These are phyloP conservation scores for Hymenoscyphus salicellus DNA, from an alignment of 2,329 filamentous ascomycete genomes.

Conservation along the genomic window DNA sequence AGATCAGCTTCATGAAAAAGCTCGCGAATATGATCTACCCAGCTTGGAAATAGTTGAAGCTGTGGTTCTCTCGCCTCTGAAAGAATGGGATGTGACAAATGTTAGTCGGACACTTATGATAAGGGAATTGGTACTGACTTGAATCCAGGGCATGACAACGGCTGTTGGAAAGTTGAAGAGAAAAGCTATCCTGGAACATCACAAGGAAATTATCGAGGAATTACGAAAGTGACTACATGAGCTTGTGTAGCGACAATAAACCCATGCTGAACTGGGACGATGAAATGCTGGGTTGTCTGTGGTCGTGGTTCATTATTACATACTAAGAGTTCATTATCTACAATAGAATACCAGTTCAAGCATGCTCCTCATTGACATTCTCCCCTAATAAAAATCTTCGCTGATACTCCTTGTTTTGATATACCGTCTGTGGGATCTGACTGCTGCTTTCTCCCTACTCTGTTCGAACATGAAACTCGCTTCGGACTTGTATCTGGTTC, in stretches of 20 bases:
- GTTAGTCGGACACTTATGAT: conserved; percentile 25
- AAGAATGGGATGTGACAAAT: conserved; percentile 65
- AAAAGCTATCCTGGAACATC: conserved; percentile 16
- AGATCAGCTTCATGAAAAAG: conserved; percentile 64
- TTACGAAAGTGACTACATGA: background rate
- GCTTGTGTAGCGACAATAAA: background rate
- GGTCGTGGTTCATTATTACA: background rate
- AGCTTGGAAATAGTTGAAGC: conserved; percentile 70
- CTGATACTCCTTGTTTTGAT: no score
- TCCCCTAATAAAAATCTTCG: background rate
- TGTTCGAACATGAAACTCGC: background rate
- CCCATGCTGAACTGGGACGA: background rate
- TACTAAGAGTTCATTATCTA: background rate
- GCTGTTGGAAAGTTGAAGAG: conserved; percentile 22
- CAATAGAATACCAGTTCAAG: background rate
- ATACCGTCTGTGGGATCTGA: no score
- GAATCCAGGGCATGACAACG: conserved; percentile 19
- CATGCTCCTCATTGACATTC: background rate
- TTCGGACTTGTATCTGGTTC: conserved; percentile 6
- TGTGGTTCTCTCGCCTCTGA: conserved; percentile 76
- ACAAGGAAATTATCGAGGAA: conserved; percentile 16
- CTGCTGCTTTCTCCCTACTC: conserved; percentile 1
- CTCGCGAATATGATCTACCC: conserved; percentile 65
- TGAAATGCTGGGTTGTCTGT: background rate
- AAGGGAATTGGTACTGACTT: background rate